Conservation (phyloP, 2,329 filamentous ascomycete genomes). For the Ramularia endophylla region DNA sequence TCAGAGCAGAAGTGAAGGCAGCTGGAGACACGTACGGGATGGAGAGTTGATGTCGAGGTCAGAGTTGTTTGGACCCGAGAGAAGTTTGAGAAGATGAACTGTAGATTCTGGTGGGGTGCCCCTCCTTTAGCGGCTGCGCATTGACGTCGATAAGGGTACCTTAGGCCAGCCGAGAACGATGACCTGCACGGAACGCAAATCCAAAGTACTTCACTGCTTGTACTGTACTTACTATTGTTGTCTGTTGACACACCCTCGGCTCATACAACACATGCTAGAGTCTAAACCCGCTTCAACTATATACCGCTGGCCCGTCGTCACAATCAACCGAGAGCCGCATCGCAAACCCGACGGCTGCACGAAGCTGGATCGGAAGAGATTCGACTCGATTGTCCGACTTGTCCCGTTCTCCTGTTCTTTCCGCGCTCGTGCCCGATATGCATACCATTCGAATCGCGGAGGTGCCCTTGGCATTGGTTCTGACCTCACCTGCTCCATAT, state of each 20-base stretch:
- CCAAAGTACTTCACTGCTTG: too few relatives aligned
- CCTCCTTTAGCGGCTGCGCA: too few relatives aligned
- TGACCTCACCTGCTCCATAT: slow-evolving; percentile 11
- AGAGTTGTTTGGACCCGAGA: not conserved
- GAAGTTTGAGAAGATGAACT: not conserved
- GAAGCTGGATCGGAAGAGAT: not conserved
- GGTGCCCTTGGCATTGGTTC: slow-evolving; percentile 3
- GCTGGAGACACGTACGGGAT: not conserved
- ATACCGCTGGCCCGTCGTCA: slow-evolving; percentile 5
- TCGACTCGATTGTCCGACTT: not conserved
- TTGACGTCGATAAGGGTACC: too few relatives aligned
- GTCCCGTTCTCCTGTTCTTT: not conserved
- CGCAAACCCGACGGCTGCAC: too few relatives aligned
- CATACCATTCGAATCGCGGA: slow-evolving; percentile 8
- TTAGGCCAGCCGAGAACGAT: not conserved
- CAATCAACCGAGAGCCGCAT: not conserved
- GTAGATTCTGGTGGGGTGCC: too few relatives aligned
- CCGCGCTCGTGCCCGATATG: slow-evolving; percentile 4
- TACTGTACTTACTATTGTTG: not conserved
- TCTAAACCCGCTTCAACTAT: slow-evolving; percentile 1
- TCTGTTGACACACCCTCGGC: not conserved
- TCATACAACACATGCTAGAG: not conserved
- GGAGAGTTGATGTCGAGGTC: slow-evolving; percentile 1
- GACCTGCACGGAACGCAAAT: too few relatives aligned
- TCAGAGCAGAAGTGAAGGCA: not conserved